Base-by-base conservation (phyloP, 2,329 filamentous ascomycete genomes). In the Corniculantispora saksenae region DNA sequence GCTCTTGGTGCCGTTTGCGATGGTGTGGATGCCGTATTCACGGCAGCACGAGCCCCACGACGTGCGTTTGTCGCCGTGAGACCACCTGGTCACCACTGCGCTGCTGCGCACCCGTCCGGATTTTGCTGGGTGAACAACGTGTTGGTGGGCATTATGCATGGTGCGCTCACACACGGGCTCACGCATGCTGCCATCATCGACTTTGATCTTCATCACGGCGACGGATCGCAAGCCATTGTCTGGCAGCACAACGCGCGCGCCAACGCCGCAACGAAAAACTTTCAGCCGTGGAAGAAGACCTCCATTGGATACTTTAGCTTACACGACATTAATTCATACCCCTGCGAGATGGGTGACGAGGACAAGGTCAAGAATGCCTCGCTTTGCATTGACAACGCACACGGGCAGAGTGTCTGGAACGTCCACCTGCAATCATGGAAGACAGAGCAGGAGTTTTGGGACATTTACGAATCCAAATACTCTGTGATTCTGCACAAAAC, bases 111-210 rank as follows among this genome's bases (percentile, higher is more conserved):
- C 71, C 95, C 95, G 0, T 97, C 94, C 2, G 95, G 95, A 0
- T 99, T 99, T 75, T 99, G 95, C 80, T 99, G 95, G 94, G 81
- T 99, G 59, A 99, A 99, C 77, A 99, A 99, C 74, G 93, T 99
- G 0, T 94, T 98, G 74, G 92, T 99, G 25, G 95, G 94, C 0
- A 97, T 99, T 69, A 91, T 96, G 76, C 92, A 99, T 76, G 94
- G 90, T 13, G 89, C 92, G 23, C 87, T 94, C 67, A 86, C 85
- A 47, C 91, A 99, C 73, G 93, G 91, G 0, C 80, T 98, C 32
- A 98, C 94, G 0, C 95, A 99, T 76, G 94, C 94, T 0, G 95
- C 93, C 13, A 98, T 97, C 67, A 88, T 97, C 69, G 93, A 97
- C 74, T 94, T 97, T 74, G 93, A 97, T 75, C 82, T 97, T 25